phyloP scores from a whole-genome alignment of 129 eudicot genomes.

The Apium graveolens region DNA sequence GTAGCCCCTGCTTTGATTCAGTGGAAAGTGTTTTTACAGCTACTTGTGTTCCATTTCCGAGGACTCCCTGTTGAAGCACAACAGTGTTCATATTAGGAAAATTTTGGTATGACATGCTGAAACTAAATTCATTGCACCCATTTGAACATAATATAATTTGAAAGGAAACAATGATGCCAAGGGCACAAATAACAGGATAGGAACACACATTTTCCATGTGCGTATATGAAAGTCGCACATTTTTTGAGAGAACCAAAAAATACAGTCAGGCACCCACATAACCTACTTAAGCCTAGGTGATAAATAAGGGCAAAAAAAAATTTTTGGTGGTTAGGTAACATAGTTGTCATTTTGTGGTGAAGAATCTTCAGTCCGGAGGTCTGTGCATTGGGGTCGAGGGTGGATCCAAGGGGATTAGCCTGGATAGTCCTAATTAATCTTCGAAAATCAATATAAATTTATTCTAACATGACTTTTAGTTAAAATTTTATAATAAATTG shows the following conservation, averaged over 20 bases:
- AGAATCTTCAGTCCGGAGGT: too few species aligned
- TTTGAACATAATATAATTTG: background rate
- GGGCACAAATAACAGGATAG: background rate
- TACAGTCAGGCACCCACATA: too few species aligned
- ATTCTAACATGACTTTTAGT: too few species aligned
- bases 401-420: too few species aligned
- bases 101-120: background rate
- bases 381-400: too few species aligned
- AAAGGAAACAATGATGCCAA: background rate
- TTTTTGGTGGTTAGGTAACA: background rate
- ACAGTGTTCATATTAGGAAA: background rate
- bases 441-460: too few species aligned
- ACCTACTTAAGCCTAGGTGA: background rate
- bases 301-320: background rate
- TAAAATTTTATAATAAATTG: too few species aligned
- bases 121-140: background rate
- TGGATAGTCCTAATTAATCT: too few species aligned
- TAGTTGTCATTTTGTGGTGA: too few species aligned
- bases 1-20: slow-evolving; percentile 81
- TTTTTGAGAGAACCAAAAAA: too few species aligned
- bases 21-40: slow-evolving; percentile 83
- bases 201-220: background rate
- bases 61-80: slow-evolving; percentile 47
- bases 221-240: background rate
- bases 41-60: slow-evolving; percentile 58